Percentiles rank a stretch among this genome's conserved stretches.
Evolutionary conservation across 805 yeast genomes (phyloP).

Genomic region (Wickerhamiella cacticola): DNA sequence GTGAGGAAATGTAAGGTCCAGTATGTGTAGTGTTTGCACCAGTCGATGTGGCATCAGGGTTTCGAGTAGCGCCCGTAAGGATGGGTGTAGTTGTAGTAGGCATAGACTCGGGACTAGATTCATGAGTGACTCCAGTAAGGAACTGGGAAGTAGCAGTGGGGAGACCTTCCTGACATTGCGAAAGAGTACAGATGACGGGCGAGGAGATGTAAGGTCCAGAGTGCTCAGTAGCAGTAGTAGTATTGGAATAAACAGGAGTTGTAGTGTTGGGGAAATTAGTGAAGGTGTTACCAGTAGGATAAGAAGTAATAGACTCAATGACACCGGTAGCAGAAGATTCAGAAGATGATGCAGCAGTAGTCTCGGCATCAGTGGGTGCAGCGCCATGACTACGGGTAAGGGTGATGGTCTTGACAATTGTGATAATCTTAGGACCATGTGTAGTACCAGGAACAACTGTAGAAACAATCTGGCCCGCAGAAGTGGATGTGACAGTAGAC

Average conservation of each 20-base stretch:
- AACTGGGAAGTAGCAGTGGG: not conserved
- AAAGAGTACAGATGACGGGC: no score
- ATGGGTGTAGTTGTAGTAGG: not conserved
- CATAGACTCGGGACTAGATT: not conserved
- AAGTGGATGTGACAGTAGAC: conserved; percentile 1
- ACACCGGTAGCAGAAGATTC: not conserved
- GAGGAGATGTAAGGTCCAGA: no score
- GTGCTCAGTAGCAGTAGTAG: not conserved
- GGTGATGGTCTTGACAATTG: conserved; percentile 7
- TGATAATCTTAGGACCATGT: conserved; percentile 1
- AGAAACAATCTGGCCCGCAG: not conserved
- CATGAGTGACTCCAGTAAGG: not conserved
- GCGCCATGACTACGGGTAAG: not conserved
- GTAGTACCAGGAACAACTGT: conserved; percentile 9
- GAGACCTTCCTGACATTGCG: no score
- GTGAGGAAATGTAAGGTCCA: no score
- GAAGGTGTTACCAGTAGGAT: conserved; percentile 3
- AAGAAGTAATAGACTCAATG: not conserved
- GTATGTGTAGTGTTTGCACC: not conserved
- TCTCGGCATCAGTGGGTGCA: conserved; percentile 3
- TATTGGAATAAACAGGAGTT: not conserved
- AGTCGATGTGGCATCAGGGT: not conserved
- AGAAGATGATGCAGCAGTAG: not conserved
- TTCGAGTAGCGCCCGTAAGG: not conserved
- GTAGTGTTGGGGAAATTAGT: conserved; percentile 2